Evolutionary conservation across 345 rosid genomes (phyloP), one percentile per base, ranked within the genome.

Genomic region (Pugionium cornutum): DNA sequence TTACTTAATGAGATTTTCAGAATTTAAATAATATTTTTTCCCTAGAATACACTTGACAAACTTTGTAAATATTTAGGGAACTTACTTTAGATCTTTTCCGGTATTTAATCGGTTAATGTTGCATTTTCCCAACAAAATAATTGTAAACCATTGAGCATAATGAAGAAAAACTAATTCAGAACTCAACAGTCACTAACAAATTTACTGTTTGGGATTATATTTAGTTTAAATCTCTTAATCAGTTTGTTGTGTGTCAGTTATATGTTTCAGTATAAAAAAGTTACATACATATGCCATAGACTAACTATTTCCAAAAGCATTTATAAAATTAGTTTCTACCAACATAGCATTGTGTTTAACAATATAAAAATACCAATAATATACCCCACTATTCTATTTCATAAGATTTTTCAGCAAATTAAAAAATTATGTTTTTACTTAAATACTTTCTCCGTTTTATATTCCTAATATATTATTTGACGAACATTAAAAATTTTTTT

Each of bases 71-170:
- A 18, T 18, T 18, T 18, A 18, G 18, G 18, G 18, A 18, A 18
- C 18, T 18, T 18, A 18, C 18, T 18, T 18, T 18, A 18, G 18
- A 18, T 18, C 18, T 18, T 18, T 18, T 18, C 18, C 18, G 18
- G 18, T 18, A 18, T 18, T 34, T 5, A 34, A 34, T 34, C 3
- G 5, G 27, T 42, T 58, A 43, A 30, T 42, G 49, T 42, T 33
- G 65, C 31, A 45, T 25, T 61, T 33, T 46, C 29, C 43, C 41
- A 45, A 25, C 33, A 33, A 28, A 6, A 36, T n/a, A 49, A 35
- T n/a, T 62, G 29, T 62, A 49, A 48, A 37, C 27, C 40, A 29
- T 49, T 50, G 67, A 49, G 9, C 35, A 26, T 33, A 40, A 41
- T 41, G 10, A 9, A 32, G 53, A 25, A 32, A 7, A 32, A 7